Conservation (phyloP, 495 filamentous ascomycete genomes). For the Cairneyella variabilis region DNA sequence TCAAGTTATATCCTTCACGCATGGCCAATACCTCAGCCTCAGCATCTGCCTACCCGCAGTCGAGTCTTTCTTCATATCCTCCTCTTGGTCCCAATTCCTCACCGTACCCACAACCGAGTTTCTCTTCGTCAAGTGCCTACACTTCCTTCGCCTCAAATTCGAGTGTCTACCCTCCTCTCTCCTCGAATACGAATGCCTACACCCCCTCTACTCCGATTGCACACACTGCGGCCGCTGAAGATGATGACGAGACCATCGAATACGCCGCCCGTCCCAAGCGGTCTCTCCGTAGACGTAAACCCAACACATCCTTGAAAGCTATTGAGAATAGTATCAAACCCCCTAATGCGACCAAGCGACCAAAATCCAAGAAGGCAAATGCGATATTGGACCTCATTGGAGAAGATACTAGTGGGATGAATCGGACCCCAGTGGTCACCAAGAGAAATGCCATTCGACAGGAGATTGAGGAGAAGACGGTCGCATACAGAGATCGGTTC, state of each 20-base stretch:
- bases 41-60: too few species aligned
- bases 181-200: too few species aligned
- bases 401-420: slow-evolving; percentile 5
- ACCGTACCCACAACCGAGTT: too few species aligned
- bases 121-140: too few species aligned
- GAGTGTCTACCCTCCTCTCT: too few species aligned
- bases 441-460: slow-evolving; percentile 38
- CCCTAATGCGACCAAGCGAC: neutral
- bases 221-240: too few species aligned
- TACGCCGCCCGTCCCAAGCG: slow-evolving; percentile 1
- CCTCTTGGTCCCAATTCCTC: too few species aligned
- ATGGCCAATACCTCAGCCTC: too few species aligned
- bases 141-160: too few species aligned
- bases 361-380: slow-evolving; percentile 9
- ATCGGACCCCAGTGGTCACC: slow-evolving; percentile 19
- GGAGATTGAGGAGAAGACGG: slow-evolving; percentile 44
- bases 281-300: slow-evolving; percentile 9
- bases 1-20: too few species aligned
- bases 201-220: too few species aligned
- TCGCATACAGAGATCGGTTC: slow-evolving; percentile 44
- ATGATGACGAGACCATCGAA: slow-evolving; percentile 10
- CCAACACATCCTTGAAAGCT: slow-evolving; percentile 21
- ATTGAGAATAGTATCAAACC: slow-evolving; percentile 13
- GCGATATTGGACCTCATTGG: slow-evolving; percentile 6
- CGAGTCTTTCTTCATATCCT: too few species aligned